A percentile compares a stretch with the other conserved stretches of the same genome.
Evolutionary conservation across 2,329 filamentous ascomycete genomes (phyloP).

Genomic region (Emergomyces orientalis): DNA sequence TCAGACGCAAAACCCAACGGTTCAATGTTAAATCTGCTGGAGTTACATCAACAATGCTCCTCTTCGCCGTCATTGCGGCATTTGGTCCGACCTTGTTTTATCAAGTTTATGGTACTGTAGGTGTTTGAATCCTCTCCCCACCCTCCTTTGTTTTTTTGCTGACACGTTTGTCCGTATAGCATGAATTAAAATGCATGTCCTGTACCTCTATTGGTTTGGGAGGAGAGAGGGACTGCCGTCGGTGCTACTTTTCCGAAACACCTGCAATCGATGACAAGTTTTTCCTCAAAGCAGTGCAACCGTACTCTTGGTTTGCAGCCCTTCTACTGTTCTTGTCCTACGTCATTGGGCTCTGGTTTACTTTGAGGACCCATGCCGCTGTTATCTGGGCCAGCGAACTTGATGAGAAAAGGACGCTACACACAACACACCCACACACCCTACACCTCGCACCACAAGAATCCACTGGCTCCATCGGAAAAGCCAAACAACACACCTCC

Average conservation of each 20-base stretch:
- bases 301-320: slow-evolving; percentile 86
- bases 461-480: background rate
- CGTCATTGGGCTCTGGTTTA: slow-evolving; percentile 89
- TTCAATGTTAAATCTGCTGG: slow-evolving; percentile 96
- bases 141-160: slow-evolving; percentile 2
- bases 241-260: slow-evolving; percentile 87
- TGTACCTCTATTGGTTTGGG: slow-evolving; percentile 40
- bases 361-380: slow-evolving; percentile 85
- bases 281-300: slow-evolving; percentile 80
- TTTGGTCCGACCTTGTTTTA: slow-evolving; percentile 97
- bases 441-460: background rate
- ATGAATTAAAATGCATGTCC: slow-evolving; percentile 76
- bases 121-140: slow-evolving; percentile 31
- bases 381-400: slow-evolving; percentile 89
- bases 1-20: slow-evolving; percentile 94
- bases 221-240: slow-evolving; percentile 60
- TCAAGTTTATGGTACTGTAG: slow-evolving; percentile 87
- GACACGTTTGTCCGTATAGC: slow-evolving; percentile 43
- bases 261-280: slow-evolving; percentile 80
- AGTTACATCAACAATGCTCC: slow-evolving; percentile 93
- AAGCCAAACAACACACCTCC: slow-evolving; percentile 18
- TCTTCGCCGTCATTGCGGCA: slow-evolving; percentile 90
- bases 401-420: slow-evolving; percentile 59
- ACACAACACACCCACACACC: slow-evolving; percentile 26
- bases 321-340: slow-evolving; percentile 84